phyloP scores from a whole-genome alignment of 306 rosid species.

The Prunus salicina region DNA sequence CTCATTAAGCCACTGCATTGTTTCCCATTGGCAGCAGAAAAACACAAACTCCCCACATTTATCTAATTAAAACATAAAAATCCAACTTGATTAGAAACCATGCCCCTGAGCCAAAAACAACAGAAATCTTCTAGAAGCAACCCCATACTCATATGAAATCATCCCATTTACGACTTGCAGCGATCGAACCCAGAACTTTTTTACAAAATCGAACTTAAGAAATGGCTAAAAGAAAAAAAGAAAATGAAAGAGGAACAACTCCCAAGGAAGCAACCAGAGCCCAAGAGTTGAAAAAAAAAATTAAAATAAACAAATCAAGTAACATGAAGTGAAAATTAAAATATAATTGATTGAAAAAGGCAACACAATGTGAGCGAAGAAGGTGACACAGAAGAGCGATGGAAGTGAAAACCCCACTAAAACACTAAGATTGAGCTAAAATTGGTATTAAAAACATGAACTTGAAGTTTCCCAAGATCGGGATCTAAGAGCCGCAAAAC shows the following conservation, averaged over 20 bases:
- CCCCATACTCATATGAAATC: background rate
- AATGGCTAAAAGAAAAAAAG: no score
- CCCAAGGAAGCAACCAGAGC: background rate
- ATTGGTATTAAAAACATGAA: constrained; percentile 37
- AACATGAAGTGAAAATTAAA: background rate
- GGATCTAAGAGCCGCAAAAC: constrained; percentile 60
- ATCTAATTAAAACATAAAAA: background rate
- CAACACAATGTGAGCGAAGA: constrained; percentile 27
- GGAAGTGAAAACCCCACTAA: constrained; percentile 22
- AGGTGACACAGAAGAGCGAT: constrained; percentile 28
- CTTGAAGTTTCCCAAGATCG: constrained; percentile 30
- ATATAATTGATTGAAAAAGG: background rate
- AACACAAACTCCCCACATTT: background rate
- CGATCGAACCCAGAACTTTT: background rate
- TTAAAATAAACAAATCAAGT: background rate
- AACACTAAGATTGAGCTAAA: constrained; percentile 46
- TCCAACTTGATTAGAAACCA: background rate
- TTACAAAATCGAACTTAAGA: background rate
- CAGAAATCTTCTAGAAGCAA: background rate
- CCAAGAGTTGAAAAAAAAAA: background rate
- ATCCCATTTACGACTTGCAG: background rate
- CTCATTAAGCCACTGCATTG: background rate
- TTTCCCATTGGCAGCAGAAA: background rate
- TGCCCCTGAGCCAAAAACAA: background rate
- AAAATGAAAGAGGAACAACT: background rate